Conservation (phyloP, 345 rosid genomes). For the Microthlaspi erraticum region DNA sequence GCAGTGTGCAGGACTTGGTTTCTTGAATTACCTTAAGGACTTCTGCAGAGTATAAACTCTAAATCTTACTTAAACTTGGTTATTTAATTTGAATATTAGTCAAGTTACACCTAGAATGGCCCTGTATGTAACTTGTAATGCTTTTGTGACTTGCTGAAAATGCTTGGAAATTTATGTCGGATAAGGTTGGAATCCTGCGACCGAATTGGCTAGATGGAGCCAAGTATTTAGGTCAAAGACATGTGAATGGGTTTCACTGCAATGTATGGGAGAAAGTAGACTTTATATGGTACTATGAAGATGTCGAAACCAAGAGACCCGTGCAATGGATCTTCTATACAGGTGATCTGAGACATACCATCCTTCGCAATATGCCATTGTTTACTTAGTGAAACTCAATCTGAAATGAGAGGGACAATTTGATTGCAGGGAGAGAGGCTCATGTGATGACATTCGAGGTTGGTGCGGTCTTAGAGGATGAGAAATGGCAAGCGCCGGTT, state of each 20-base stretch:
- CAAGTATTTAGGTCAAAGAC: conserved; percentile 56
- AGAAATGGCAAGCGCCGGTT: conserved; percentile 64
- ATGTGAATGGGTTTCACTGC: conserved; percentile 59
- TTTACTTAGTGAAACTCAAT: not conserved
- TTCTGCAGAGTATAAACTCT: not conserved
- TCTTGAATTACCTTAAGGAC: not conserved
- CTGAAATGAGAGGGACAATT: not conserved
- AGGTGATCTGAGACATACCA: conserved; percentile 35
- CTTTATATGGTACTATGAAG: conserved; percentile 70
- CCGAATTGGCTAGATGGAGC: conserved; percentile 74
- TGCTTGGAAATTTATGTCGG: not conserved
- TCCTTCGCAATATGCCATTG: not conserved
- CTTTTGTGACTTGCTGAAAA: not conserved
- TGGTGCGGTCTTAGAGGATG: conserved; percentile 64
- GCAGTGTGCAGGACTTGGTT: not conserved
- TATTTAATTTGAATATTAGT: conserved; percentile 9
- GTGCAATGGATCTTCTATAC: conserved; percentile 68
- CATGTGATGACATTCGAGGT: conserved; percentile 75
- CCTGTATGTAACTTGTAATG: not conserved
- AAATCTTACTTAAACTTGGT: not conserved
- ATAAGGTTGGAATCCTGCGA: conserved; percentile 62
- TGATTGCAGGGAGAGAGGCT: conserved; percentile 52
- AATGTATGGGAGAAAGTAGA: conserved; percentile 72
- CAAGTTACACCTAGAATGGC: not conserved
- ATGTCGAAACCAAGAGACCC: conserved; percentile 65